Base-by-base conservation (phyloP, 2,329 filamentous ascomycete species). In the Teratosphaeria pseudoeucalypti region DNA sequence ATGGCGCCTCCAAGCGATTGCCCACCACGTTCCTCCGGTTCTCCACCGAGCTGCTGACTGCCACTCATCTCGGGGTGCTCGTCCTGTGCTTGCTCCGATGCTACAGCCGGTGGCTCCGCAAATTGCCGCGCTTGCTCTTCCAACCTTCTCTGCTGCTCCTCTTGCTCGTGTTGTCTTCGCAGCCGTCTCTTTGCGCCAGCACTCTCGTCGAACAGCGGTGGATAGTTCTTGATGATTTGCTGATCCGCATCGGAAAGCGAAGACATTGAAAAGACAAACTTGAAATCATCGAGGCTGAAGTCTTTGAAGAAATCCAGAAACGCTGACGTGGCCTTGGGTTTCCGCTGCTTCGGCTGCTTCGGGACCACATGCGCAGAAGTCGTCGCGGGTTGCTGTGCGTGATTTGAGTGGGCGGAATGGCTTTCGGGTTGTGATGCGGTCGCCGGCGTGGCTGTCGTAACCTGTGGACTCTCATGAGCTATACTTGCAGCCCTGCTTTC, bases 41-140 rank as follows among this genome's bases (percentile, higher is more conserved):
- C 92, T 52, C 92, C 92, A 60, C 92, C 92, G 19, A 97, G 81
- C 60, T 95, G 92, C 60, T 94, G 79, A 71, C 92, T 97, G 14
- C 89, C 89, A 65, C 88, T 88, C 62, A 70, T 69, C 73, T 94
- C 91, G 1, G 85, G 84, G 59, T 88, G 87, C 60, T 89, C 90
- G 2, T 58, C 58, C 12, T 34, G 27, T 53, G 37, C 16, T 27
- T 57, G 55, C 23, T 60, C 58, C 12, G 26, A 26, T 9, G 56
- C 39, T 3, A 75, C 73, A 52, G 74, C 73, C 26, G 74, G 68
- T 16, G 76, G 74, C 27, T 79, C 76, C 63, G 80, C 78, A 23
- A 82, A 68, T 27, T 81, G 73, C 63, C 84, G 81, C 3, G 75
- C 75, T 62, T 84, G 81, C 26, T 56, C 39, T 52, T 78, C 75